These are phyloP conservation scores for Syzygium aromaticum DNA, from an alignment of 345 rosid genomes.

Conservation along the genomic window DNA sequence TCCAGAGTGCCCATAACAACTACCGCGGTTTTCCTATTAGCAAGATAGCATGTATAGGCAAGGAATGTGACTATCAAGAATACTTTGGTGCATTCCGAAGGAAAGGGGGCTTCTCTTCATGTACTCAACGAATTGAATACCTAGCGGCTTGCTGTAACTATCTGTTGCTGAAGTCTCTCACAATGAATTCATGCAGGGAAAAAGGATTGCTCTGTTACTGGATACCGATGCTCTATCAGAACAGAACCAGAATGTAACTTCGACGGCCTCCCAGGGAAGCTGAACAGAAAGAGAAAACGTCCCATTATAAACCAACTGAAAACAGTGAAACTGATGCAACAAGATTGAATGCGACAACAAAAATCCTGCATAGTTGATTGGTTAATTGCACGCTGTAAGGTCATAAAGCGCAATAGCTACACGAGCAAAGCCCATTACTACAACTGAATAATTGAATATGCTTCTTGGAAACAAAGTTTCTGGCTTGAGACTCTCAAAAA, in stretches of 20 bases:
- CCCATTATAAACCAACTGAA: neutral
- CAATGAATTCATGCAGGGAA: slow-evolving; percentile 41
- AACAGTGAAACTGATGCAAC: neutral
- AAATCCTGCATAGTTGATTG: neutral
- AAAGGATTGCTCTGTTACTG: neutral
- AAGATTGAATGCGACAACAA: neutral
- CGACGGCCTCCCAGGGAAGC: neutral
- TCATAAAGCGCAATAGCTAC: neutral
- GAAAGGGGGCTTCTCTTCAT: slow-evolving; percentile 45
- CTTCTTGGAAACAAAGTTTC: neutral
- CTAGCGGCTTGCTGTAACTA: slow-evolving; percentile 37
- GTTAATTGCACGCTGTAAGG: neutral
- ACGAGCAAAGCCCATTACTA: neutral
- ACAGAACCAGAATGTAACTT: neutral
- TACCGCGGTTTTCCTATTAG: slow-evolving; percentile 75
- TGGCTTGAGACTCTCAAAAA: neutral
- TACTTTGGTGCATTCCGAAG: slow-evolving; percentile 47
- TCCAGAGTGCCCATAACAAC: slow-evolving; percentile 89
- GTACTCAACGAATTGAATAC: slow-evolving; percentile 53
- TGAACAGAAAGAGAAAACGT: neutral
- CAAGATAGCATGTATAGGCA: slow-evolving; percentile 75
- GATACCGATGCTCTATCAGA: neutral
- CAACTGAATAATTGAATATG: neutral
- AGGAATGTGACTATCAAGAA: slow-evolving; percentile 74
- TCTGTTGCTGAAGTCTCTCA: slow-evolving; percentile 12